Base-by-base conservation (phyloP, 169 alveolate species). In the Babesia divergens region DNA sequence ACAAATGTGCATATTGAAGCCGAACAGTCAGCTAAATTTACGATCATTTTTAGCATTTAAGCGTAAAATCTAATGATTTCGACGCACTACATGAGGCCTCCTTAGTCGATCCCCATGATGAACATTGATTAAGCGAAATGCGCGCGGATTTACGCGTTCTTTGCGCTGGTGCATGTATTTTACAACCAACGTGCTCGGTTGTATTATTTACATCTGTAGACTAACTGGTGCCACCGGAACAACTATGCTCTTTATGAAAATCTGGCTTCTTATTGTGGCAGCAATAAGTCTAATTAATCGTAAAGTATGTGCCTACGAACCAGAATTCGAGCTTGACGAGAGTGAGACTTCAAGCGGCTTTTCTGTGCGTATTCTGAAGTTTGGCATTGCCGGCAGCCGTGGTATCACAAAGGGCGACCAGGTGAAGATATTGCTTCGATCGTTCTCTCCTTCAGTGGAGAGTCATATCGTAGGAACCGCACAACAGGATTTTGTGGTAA, bases 371-470 rank as follows among this genome's bases (percentile, higher is more conserved):
- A 34, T 77, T 16, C 47, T 77, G 47, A 77, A 77, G 69, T 24
- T 52, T 9, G 86, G 86, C 28, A 77, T 53, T 42, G 54, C 54
- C 0, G 66, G 44, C 2, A 43, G 75, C 29, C 72, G 72, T 16
- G 22, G 55, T 28, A 54, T 59, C 0, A 53, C 24, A 28, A 14
- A 16, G 18, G 86, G 86, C 1, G 50, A 37, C 42, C 31, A 34
- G 22, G 75, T 77, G 26, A 72, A 60, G 50, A 65, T 54, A 11
- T 20, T 28, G 35, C 31, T 77, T 8, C 44, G 72, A 29, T 67
- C 86, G 34, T 77, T 68, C 34, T 77, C 86, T 32, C 86, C 86
- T 6, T 35, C 65, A 7, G 49, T 77, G 1, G n/a, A 67, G 26
- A 28, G 11, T n/a, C 52, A 77, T 31, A 49, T 77, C 9, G 11